A percentile compares a stretch with the other conserved stretches of the same genome.
These are phyloP conservation scores for Dactylellina sp. DNA, from an alignment of 2,329 filamentous ascomycete species.

Conservation along the genomic window DNA sequence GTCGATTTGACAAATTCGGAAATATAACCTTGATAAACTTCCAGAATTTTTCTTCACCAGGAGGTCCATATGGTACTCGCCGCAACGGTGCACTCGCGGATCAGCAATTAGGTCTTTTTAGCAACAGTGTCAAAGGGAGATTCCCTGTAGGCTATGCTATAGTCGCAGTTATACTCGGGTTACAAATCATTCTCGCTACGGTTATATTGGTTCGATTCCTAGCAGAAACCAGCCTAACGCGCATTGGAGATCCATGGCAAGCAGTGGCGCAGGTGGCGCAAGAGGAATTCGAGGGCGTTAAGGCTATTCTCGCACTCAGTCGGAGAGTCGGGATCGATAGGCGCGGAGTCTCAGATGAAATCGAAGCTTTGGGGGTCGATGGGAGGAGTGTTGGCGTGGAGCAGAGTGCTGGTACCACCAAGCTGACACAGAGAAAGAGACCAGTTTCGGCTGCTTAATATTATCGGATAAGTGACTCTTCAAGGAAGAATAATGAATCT, in stretches of 20 bases:
- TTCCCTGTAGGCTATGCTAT: constrained; percentile 24
- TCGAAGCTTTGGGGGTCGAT: constrained; percentile 16
- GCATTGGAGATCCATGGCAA: constrained; percentile 49
- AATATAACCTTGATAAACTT: not conserved
- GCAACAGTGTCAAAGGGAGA: constrained; percentile 5
- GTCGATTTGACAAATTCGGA: not conserved
- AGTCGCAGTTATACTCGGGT: constrained; percentile 13
- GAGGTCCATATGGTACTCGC: constrained; percentile 38
- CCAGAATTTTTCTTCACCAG: constrained; percentile 26
- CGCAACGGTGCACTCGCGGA: not conserved
- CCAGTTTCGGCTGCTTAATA: not conserved
- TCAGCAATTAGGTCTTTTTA: constrained; percentile 7
- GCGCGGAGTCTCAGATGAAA: constrained; percentile 1
- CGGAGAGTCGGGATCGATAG: constrained; percentile 10
- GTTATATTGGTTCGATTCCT: constrained; percentile 25
- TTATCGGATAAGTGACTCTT: too few species aligned
- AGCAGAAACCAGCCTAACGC: constrained; percentile 15
- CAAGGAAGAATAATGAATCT: too few species aligned
- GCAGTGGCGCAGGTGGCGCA: constrained; percentile 26
- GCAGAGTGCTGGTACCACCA: not conserved
- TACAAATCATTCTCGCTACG: constrained; percentile 19
- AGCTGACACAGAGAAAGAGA: constrained; percentile 6
- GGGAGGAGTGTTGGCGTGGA: constrained; percentile 11
- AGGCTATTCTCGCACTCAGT: constrained; percentile 8
- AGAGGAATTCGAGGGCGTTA: constrained; percentile 19